phyloP scores from a whole-genome alignment of 176 grass and related monocot species.

The Metroxylon sagu region DNA sequence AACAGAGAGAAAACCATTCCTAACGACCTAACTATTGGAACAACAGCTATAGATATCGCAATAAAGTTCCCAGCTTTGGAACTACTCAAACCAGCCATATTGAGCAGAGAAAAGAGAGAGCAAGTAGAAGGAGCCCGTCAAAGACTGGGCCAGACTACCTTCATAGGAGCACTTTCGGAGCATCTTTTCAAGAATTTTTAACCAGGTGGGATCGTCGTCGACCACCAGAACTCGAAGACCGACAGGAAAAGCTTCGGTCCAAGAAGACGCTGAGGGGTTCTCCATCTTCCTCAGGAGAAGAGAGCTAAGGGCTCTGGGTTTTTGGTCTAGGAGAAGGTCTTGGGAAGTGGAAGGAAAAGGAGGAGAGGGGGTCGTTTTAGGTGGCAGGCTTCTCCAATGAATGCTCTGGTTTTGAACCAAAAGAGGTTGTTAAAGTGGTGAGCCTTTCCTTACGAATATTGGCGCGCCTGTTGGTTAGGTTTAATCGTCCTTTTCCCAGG shows the following conservation, averaged over 20 bases:
- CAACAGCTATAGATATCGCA: too few relatives aligned
- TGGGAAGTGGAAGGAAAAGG: slow-evolving; percentile 25
- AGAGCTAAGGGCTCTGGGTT: background rate
- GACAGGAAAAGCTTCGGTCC: slow-evolving; percentile 67
- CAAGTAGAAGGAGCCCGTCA: slow-evolving; percentile 42
- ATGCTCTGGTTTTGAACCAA: background rate
- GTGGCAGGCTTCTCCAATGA: background rate
- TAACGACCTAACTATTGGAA: too few relatives aligned
- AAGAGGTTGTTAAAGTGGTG: slow-evolving; percentile 1
- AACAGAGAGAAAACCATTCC: too few relatives aligned
- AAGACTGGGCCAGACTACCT: slow-evolving; percentile 28
- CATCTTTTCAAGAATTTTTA: slow-evolving; percentile 99
- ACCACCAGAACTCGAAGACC: slow-evolving; percentile 96
- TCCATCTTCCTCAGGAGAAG: background rate
- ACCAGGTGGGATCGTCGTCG: slow-evolving; percentile 94
- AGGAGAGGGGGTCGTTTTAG: background rate
- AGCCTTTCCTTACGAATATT: slow-evolving; percentile 47
- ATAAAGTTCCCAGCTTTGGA: too few relatives aligned
- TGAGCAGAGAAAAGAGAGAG: background rate
- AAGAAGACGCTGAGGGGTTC: slow-evolving; percentile 31
- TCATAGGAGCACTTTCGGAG: slow-evolving; percentile 96
- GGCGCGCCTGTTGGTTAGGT: slow-evolving; percentile 39
- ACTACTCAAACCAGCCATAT: too few relatives aligned
- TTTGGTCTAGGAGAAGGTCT: slow-evolving; percentile 12
- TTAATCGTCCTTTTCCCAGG: slow-evolving; percentile 8